Percentiles rank a stretch among this genome's conserved stretches.
These are phyloP conservation scores for Blastocystis sp. DNA, from an alignment of 352 stramenopile genomes.

Conservation along the genomic window DNA sequence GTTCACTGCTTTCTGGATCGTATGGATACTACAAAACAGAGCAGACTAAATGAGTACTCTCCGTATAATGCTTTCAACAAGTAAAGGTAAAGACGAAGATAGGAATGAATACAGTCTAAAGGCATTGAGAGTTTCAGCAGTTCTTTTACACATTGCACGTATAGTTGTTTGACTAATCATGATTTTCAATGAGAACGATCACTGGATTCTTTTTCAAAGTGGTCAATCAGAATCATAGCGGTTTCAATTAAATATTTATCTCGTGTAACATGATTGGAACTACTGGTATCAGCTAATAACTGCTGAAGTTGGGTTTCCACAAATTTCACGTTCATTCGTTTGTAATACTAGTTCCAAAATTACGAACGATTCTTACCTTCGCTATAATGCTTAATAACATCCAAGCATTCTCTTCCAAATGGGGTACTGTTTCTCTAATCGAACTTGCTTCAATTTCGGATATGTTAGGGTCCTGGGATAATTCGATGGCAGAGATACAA, in stretches of 20 bases:
- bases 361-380: background rate
- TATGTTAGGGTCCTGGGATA: background rate
- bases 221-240: background rate
- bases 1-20: conserved; percentile 52
- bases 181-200: background rate
- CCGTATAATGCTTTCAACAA: background rate
- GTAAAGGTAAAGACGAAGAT: conserved; percentile 13
- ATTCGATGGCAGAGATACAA: background rate
- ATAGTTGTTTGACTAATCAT: conserved; percentile 8
- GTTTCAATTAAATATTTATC: conserved; percentile 37
- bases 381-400: background rate
- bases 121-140: conserved; percentile 40
- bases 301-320: background rate
- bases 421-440: background rate
- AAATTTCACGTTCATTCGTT: conserved; percentile 36
- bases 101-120: conserved; percentile 19
- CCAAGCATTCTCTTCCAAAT: conserved; percentile 18
- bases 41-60: background rate
- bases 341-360: background rate
- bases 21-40: background rate
- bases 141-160: background rate
- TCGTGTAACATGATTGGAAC: background rate
- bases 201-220: background rate
- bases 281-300: background rate
- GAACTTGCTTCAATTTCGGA: background rate